These are phyloP conservation scores for Puccinia coronata DNA, from an alignment of 1,284 basidiomycete species.

Conservation along the genomic window DNA sequence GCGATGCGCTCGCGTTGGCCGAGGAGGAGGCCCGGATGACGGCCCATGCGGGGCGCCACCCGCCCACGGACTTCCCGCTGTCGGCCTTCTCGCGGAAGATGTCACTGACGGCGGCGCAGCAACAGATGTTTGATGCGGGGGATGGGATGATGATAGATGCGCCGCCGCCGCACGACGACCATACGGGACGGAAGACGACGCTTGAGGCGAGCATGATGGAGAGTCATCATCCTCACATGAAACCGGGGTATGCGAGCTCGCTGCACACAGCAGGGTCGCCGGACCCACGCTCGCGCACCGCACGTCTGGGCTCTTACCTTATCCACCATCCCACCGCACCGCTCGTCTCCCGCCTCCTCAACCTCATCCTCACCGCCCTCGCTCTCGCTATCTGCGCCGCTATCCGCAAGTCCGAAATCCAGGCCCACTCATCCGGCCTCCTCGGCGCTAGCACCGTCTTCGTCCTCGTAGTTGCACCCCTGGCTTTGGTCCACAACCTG, in stretches of 20 bases:
- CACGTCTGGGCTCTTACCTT: slow-evolving; percentile 53
- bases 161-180: too few species aligned
- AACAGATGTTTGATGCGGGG: slow-evolving; percentile 15
- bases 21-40: too few species aligned
- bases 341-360: slow-evolving; percentile 79
- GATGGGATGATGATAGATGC: too few species aligned
- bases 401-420: slow-evolving; percentile 68
- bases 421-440: slow-evolving; percentile 64
- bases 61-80: slow-evolving; percentile 30
- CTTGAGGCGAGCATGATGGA: too few species aligned
- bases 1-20: too few species aligned
- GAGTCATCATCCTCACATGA: neutral
- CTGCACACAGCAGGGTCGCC: neutral
- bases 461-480: slow-evolving; percentile 80
- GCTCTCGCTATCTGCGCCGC: slow-evolving; percentile 77
- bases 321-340: slow-evolving; percentile 54
- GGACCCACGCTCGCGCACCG: slow-evolving; percentile 55
- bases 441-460: slow-evolving; percentile 74
- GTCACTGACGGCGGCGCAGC: slow-evolving; percentile 20
- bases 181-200: too few species aligned
- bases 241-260: too few species aligned
- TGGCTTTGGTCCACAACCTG: slow-evolving; percentile 82
- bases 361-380: slow-evolving; percentile 76
- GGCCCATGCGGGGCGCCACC: too few species aligned
- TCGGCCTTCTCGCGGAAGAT: slow-evolving; percentile 40